Evolutionary conservation across 1,284 basidiomycete species (phyloP), one percentile per base, ranked within the genome.

Genomic region (Farysia itapuensis): DNA sequence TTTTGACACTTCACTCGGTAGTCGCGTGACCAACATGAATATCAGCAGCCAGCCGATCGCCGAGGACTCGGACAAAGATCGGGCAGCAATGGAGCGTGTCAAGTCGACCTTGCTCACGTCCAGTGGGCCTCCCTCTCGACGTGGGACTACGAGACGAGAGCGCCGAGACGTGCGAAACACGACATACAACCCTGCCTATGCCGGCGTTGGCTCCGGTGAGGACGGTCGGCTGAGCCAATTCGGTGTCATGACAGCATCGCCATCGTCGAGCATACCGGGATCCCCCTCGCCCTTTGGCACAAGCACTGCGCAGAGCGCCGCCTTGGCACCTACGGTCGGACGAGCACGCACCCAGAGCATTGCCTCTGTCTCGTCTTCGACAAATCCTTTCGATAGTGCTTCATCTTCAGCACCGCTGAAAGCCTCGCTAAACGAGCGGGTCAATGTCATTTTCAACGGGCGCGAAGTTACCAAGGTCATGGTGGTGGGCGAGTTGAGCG

Each of bases 401-500:
- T 39, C 43, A 8, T 43, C 40, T 34, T 35, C 38, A 1, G 52
- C 48, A 21, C 46, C 41, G 6, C 28, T 50, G 22, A 52, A 39
- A 21, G 79, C 79, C 1, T 75, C 72, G 38, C 68, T 83, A 25
- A 75, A 72, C 29, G 82, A 83, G 69, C 79, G 79, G 2, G 78
- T 82, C 48, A 80, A 81, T 51, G 81, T 79, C 4, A 72, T 81
- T 24, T 77, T 79, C 48, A 74, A 74, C 33, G 64, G 53, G 5
- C 78, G 79, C 13, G 67, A 75, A 19, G 70, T 80, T 7, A 50
- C 68, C 15, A 73, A 78, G n/a, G 75, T 81, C 4, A 78, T 81
- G 74, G 77, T 82, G 35, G 79, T 78, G 4, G 82, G 82, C 20
- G 81, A 83, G 45, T 77, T 83, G 21, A 74, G 51, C 24, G 54